Base-by-base conservation (phyloP, 2,329 filamentous ascomycete genomes). In the Catunica adiposa region DNA sequence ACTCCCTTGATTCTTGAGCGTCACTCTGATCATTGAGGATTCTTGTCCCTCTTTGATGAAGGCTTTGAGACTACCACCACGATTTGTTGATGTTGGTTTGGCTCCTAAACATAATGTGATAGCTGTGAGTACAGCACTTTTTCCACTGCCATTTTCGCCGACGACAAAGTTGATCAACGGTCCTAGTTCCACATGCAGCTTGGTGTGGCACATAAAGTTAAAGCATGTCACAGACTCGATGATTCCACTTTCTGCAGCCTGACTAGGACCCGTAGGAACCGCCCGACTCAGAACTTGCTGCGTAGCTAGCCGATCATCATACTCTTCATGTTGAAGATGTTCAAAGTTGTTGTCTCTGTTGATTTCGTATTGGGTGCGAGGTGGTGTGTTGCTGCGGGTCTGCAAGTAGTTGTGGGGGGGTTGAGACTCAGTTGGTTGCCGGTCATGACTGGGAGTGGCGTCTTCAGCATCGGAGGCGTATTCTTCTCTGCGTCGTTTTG, bases 121-220 rank as follows among this genome's bases (percentile, higher is more conserved):
- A 3, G 89, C 92, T 0, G 92, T 97, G 26, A 98, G 71, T 14
- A 97, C 84, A 2, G 92, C 92, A 66, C 92, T 98, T 71, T 98
- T 98, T 37, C 92, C 92, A 65, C 90, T 97, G 31, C 92, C 92
- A 65, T 98, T 98, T 67, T 95, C 89, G 15, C 92, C 92, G 56
- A 96, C 89, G 59, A 98, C 89, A 69, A 98, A 98, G 68, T 98
- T 98, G 67, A 98, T 94, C 38, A 96, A 73, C 0, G 92, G 92
- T 0, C 92, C 92, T n/a, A 98, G 74, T 56, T 84, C 78, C 58
- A 94, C 85, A 46, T 84, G 80, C 17, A 97, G 76, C 56, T 83
- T 82, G 47, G 81, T 74, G 66, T 98, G 92, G 64, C 90, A 97
- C 92, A 97, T 97, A 69, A 97, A 97, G 66, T 96, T 96, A 62